Conservation (phyloP, 768 basidiomycete genomes). For the Lentinula detonsa region DNA sequence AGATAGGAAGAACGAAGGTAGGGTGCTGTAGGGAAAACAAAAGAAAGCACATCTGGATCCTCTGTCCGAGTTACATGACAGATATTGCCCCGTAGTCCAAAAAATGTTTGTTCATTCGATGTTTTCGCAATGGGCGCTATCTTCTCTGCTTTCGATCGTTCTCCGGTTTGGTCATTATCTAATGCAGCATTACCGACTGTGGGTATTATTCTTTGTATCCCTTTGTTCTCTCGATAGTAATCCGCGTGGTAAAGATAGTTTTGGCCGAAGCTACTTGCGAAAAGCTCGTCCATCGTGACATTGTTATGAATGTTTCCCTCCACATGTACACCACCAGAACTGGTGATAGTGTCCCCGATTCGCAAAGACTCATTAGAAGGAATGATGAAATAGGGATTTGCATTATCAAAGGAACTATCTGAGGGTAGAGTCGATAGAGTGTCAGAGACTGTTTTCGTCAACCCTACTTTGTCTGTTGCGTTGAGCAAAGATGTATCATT, state of each 20-base stretch:
- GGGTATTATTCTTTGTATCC: constrained; percentile 10
- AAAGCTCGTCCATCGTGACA: constrained; percentile 66
- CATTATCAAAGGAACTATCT: constrained; percentile 13
- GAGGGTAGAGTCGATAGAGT: constrained; percentile 28
- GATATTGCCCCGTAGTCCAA: neutral
- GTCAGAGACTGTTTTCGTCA: constrained; percentile 49
- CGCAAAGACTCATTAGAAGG: constrained; percentile 65
- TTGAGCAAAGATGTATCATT: constrained; percentile 11
- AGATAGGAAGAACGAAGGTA: neutral
- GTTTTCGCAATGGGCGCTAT: neutral
- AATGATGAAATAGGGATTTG: constrained; percentile 54
- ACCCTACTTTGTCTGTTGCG: constrained; percentile 57
- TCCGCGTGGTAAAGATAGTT: neutral
- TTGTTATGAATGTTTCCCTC: constrained; percentile 18
- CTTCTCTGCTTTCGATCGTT: neutral
- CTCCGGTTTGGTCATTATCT: constrained; percentile 20
- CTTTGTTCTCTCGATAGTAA: constrained; percentile 8
- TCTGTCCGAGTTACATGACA: neutral
- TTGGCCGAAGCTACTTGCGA: constrained; percentile 29
- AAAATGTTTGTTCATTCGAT: neutral
- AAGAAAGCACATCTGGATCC: neutral
- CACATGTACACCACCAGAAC: constrained; percentile 28
- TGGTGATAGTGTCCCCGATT: constrained; percentile 62
- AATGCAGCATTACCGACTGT: constrained; percentile 14
- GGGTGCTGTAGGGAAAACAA: constrained; percentile 43